These are phyloP conservation scores for Filobasidium uniguttulatum DNA, from an alignment of 1,284 basidiomycete species.

Conservation along the genomic window DNA sequence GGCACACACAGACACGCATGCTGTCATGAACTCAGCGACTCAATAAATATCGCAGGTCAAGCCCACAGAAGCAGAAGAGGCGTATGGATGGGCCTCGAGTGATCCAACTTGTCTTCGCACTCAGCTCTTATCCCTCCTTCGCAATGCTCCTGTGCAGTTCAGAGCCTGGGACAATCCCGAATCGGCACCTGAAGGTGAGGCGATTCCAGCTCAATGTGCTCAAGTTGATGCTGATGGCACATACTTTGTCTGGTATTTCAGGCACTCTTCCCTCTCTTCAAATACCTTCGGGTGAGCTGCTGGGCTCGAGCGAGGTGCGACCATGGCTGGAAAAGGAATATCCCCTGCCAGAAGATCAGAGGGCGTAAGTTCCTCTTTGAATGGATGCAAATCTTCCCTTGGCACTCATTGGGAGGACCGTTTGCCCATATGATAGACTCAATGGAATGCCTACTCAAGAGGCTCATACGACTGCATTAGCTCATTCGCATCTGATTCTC, in stretches of 20 bases:
- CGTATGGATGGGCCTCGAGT: constrained; percentile 10
- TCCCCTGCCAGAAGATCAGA: constrained; percentile 6
- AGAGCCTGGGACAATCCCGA: constrained; percentile 23
- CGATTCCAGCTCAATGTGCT: background rate
- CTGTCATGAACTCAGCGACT: constrained; percentile 3
- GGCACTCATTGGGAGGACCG: background rate
- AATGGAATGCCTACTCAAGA: constrained; percentile 15
- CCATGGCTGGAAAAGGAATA: constrained; percentile 13
- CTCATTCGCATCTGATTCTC: constrained; percentile 12
- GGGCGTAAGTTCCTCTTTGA: constrained; percentile 3
- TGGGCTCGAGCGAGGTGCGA: constrained; percentile 7
- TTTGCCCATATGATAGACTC: background rate
- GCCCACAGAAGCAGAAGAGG: constrained; percentile 2
- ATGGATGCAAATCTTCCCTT: background rate
- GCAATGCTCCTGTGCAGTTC: constrained; percentile 21
- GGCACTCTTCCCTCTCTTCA: constrained; percentile 10
- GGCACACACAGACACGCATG: constrained; percentile 7
- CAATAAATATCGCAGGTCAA: background rate
- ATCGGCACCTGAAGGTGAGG: constrained; percentile 23
- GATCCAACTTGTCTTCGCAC: constrained; percentile 17
- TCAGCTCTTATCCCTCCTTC: constrained; percentile 19
- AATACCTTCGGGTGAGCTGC: background rate
- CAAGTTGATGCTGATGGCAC: background rate
- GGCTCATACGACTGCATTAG: constrained; percentile 12
- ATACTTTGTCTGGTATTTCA: background rate